Evolutionary conservation across 2,329 filamentous ascomycete genomes (phyloP), one percentile per base, ranked within the genome.

Genomic region (Fusarium falciforme): DNA sequence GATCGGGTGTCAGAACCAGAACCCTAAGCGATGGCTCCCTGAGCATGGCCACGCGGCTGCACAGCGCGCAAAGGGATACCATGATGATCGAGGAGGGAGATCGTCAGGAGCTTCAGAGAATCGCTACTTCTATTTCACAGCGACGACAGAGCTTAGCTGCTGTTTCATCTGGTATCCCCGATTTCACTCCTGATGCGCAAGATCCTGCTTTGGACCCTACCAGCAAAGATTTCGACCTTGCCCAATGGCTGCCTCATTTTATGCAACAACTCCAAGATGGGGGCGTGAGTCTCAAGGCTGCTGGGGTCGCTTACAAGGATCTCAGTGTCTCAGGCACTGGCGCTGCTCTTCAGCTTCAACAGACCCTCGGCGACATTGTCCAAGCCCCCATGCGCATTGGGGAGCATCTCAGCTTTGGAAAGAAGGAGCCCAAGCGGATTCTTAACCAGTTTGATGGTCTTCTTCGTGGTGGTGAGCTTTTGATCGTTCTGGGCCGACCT

Each of bases 11-110:
- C 10, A 35, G 31, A 25, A 16, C n/a, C 5, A 57, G 54, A 12
- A 25, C 31, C 22, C 20, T 31, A 2, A 57, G 54, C 31, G 54
- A 27, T 36, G 33, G 33, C 33, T 57, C 54, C 33, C 5, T 57
- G 20, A 57, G 27, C 27, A 22, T 22, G 29, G 12, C 22, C 16
- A 27, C 27, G 33, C 20, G 31, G n/a, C 54, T n/a, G 4, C 54
- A 36, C 20, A 36, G 14, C 57, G 17, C 57, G 8, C 35, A 25
- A 16, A 59, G 57, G 25, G 57, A 59, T 36, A 59, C 57, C 25
- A 59, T 59, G 57, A 40, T 59, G 57, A 59, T 59, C 3, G 57
- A 59, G 33, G 57, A 59, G 57, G 33, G 36, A 59, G 57, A 59
- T 40, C 57, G 57, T 29, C 57, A 40, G 22, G 57, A 59, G 36